These are phyloP conservation scores for Golubevia pallescens DNA, from an alignment of 1,284 basidiomycete genomes.

Conservation along the genomic window DNA sequence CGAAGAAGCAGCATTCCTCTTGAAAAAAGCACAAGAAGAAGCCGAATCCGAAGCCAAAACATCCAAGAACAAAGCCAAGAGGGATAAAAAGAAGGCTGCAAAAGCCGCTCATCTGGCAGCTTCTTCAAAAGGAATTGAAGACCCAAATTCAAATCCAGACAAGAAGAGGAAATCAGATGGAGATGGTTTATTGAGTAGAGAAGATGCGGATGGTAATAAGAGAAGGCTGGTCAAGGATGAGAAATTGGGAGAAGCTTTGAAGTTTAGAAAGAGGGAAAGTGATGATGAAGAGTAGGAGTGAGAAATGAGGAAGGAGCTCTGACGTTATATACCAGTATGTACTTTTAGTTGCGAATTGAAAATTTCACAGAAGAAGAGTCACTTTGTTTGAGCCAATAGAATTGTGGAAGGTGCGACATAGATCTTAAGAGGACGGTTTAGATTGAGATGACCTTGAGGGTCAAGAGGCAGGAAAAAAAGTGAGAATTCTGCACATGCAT, in stretches of 20 bases:
- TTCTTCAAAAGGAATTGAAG: not conserved
- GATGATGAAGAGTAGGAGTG: not conserved
- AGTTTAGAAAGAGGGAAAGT: not conserved
- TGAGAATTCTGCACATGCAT: too few relatives aligned
- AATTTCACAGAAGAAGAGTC: too few relatives aligned
- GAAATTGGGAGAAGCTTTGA: not conserved
- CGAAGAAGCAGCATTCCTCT: too few relatives aligned
- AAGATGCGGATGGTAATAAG: not conserved
- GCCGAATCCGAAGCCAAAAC: slow-evolving; percentile 47
- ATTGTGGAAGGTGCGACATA: too few relatives aligned
- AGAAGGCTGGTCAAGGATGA: not conserved
- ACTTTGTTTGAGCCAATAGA: too few relatives aligned
- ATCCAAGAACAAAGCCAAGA: slow-evolving; percentile 51
- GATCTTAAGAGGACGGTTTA: too few relatives aligned
- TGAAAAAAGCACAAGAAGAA: too few relatives aligned
- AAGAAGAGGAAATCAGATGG: not conserved
- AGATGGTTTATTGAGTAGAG: not conserved
- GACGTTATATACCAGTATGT: too few relatives aligned
- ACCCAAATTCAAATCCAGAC: not conserved
- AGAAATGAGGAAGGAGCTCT: too few relatives aligned
- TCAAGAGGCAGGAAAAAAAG: too few relatives aligned
- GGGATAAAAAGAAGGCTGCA: slow-evolving; percentile 44
- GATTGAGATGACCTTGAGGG: too few relatives aligned
- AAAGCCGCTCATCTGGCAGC: not conserved
- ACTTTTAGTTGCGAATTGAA: too few relatives aligned